phyloP scores from a whole-genome alignment of 345 rosid genomes.

The Eucalyptus pauciflora region DNA sequence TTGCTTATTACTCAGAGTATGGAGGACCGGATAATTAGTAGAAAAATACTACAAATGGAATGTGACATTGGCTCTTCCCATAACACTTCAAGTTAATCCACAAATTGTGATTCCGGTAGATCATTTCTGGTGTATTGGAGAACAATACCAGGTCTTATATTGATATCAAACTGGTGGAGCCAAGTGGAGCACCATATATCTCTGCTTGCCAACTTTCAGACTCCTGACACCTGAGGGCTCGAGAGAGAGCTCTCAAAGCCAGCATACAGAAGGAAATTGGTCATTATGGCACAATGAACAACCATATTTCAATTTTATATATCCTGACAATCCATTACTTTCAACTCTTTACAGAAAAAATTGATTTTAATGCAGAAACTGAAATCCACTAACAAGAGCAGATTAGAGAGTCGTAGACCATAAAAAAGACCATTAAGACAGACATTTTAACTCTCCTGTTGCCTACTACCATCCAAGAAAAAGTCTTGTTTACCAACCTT shows the following conservation, averaged over 20 bases:
- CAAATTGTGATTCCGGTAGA: not conserved
- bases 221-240: not conserved
- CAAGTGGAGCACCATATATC: not conserved
- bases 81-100: not conserved
- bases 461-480: not conserved
- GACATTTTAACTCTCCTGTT: not conserved
- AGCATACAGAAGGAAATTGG: not conserved
- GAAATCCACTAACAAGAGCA: not conserved
- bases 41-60: not conserved
- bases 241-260: not conserved
- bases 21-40: not conserved
- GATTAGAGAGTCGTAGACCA: not conserved
- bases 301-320: not conserved
- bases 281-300: not conserved
- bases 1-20: not conserved
- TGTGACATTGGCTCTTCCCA: not conserved
- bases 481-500: not conserved
- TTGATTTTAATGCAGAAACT: not conserved
- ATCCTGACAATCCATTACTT: not conserved
- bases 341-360: not conserved
- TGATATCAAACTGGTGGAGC: not conserved
- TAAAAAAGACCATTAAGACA: not conserved
- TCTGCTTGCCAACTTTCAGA: not conserved
- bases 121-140: not conserved
- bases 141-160: not conserved